Base-by-base conservation (phyloP, 2,329 filamentous ascomycete genomes). In the Sporothrix curviconia region DNA sequence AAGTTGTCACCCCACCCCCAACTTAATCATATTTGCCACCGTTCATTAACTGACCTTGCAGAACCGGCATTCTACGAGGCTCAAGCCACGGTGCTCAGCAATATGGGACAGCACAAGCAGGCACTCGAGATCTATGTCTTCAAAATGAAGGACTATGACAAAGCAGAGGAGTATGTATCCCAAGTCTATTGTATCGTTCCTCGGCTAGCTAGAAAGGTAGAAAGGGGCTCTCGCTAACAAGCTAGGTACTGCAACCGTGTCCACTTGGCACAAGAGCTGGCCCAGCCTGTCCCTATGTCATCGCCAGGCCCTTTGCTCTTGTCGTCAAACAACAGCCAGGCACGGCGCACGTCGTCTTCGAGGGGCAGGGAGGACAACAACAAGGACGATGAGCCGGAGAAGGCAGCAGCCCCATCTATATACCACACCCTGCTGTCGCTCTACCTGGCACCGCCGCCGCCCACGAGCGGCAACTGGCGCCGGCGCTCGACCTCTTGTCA, bases 61-160 rank as follows among this genome's bases (percentile, higher is more conserved):
- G 90, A 96, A 69, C 78, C 91, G 0, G 78, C 83, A 3, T 96
- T 96, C 66, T 95, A 88, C 70, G 92, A 97, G 69, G 85, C 90
- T 2, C 85, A 92, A 60, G 94, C 94, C 7, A 86, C 97, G 44
- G 86, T 97, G 19, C 82, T 97, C 39, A 91, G 90, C 71, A 95
- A 94, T 65, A 96, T 97, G 89, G 90, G 90, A 7, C 87, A 92
- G 65, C 92, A 99, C 73, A 92, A 90, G 68, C 91, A 97, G 72
- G 94, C 94, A 0, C 76, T 99, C n/a, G 88, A 94, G 68, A 96
- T 99, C 54, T 99, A 96, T 69, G 92, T 97, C 28, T 99, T 96
- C 74, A 94, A 92, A 70, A 82, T 99, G 70, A 77, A 88, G 64
- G 87, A 96, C 69, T 92, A 89, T 61, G 76, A 75, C 12, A 97